Evolutionary conservation across 768 basidiomycete species (phyloP).

Genomic region (Rhodotorula kratochvilovae): DNA sequence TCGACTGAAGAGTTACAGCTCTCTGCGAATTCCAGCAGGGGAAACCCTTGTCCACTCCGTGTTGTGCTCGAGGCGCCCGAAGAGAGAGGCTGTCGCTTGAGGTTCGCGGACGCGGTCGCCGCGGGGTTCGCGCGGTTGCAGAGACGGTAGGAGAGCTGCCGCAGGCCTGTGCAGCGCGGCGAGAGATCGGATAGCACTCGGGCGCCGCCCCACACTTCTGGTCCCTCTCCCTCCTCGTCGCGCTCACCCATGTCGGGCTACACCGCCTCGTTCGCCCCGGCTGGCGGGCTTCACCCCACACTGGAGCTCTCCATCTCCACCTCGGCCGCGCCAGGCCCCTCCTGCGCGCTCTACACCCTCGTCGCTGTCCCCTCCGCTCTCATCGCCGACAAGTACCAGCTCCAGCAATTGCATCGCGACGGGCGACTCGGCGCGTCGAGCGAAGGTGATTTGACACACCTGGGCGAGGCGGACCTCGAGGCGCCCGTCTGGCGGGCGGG

Average conservation of each 20-base stretch:
- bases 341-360: conserved; percentile 24
- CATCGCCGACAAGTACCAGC: conserved; percentile 38
- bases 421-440: conserved; percentile 4
- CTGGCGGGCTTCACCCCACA: background rate
- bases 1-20: too few species aligned
- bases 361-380: conserved; percentile 4
- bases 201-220: too few species aligned
- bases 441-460: background rate
- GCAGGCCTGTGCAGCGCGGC: too few species aligned
- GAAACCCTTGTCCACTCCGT: too few species aligned
- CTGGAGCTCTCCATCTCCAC: background rate
- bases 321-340: background rate
- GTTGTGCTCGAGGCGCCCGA: too few species aligned
- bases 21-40: too few species aligned
- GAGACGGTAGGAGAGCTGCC: too few species aligned
- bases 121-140: too few species aligned
- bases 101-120: too few species aligned
- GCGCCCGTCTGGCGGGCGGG: conserved; percentile 11
- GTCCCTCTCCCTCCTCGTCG: background rate
- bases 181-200: too few species aligned
- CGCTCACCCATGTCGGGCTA: background rate
- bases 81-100: too few species aligned
- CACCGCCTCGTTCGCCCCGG: background rate
- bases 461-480: conserved; percentile 33
- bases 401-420: conserved; percentile 15